Base-by-base conservation (phyloP, 2,329 filamentous ascomycete species). In the Aspergillus ustus region DNA sequence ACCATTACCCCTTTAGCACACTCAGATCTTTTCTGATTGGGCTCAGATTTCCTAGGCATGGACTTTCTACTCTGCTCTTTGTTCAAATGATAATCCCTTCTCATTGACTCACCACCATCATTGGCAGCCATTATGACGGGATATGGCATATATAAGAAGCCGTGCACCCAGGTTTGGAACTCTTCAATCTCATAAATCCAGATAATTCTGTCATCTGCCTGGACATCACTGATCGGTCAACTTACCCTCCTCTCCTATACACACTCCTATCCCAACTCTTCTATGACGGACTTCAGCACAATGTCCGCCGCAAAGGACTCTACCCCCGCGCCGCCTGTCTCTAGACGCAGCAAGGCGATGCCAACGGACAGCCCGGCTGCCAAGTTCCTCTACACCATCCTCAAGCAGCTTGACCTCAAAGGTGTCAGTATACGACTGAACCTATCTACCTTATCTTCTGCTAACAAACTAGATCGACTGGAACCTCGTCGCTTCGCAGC, bases 331-430 rank as follows among this genome's bases (percentile, higher is more conserved):
- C 76, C 76, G 74, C 68, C 73, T n/a, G 69, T 65, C 56, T 70
- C 75, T 29, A 74, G 78, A 62, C 77, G 78, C 59, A 74, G 69
- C 60, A 80, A 80, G 59, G 76, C 76, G 8, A 73, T 82, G 76
- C 77, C 81, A 29, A 81, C 77, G 6, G 83, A 85, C 63, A 79
- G 75, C 55, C 78, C 81, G 52, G 84, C 80, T 19, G 77, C 78
- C 37, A 81, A 80, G 44, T 83, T 86, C 61, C 75, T 85, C n/a
- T 85, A 84, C 69, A 78, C 81, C 22, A 85, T 86, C 55, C 73
- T 85, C 65, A 84, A 83, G 64, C 84, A 86, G 66, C 75, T 85
- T 53, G 82, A 84, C 64, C 71, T 85, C 34, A 84, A 83, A 72
- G 77, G 78, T 51, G 82, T 83, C 70, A 64, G 78, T 65, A 7